Conservation (phyloP, 345 rosid genomes). For the Pseudoturritis turrita region DNA sequence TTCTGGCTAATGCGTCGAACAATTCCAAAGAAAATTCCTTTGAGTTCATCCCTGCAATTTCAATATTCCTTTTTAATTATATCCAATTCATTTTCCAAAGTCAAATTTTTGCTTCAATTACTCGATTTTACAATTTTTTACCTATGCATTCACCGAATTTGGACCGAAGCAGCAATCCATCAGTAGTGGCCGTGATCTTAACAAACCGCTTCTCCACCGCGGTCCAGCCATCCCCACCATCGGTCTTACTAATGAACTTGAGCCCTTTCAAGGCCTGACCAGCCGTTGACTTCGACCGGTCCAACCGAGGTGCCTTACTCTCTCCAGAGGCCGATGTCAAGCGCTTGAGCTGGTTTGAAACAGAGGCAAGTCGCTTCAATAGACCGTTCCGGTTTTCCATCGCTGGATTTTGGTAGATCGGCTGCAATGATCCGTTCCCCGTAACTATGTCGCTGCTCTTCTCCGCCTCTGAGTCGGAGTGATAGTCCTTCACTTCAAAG, state of each 20-base stretch:
- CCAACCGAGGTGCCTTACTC: constrained; percentile 33
- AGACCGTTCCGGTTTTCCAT: constrained; percentile 29
- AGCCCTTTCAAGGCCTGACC: constrained; percentile 56
- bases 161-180: constrained; percentile 44
- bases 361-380: constrained; percentile 42
- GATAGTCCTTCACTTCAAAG: constrained; percentile 1
- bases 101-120: background rate
- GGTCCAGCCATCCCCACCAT: constrained; percentile 53
- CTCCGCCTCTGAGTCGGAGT: constrained; percentile 32
- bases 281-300: constrained; percentile 48
- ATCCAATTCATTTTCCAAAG: background rate
- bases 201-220: constrained; percentile 53
- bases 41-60: constrained; percentile 55
- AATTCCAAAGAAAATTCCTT: constrained; percentile 55
- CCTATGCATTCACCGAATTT: constrained; percentile 71
- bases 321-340: constrained; percentile 34
- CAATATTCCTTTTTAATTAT: background rate
- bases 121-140: background rate
- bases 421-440: constrained; percentile 30
- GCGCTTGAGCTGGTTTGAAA: constrained; percentile 48
- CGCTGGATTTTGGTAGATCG: constrained; percentile 19
- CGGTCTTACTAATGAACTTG: constrained; percentile 56
- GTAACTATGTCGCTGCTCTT: constrained; percentile 35
- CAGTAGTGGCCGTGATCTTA: constrained; percentile 41
- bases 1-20: constrained; percentile 62